These are phyloP conservation scores for Tulasnella sp. DNA, from an alignment of 768 basidiomycete genomes.

Conservation along the genomic window DNA sequence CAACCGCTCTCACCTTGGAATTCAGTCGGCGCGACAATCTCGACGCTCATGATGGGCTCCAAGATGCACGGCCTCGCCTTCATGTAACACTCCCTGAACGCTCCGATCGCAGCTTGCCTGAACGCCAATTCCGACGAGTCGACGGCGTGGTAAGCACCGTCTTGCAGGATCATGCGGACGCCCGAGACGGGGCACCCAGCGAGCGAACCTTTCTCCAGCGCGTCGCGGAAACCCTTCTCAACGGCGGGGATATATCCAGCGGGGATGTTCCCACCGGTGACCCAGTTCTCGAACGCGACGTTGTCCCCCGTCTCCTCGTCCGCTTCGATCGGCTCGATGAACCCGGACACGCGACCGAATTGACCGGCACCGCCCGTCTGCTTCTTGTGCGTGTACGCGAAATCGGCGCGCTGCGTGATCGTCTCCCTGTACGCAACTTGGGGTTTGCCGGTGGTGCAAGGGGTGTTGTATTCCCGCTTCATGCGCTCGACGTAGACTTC, in stretches of 20 bases:
- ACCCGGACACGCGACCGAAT: constrained; percentile 85
- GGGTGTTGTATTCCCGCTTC: constrained; percentile 92
- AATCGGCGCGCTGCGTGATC: constrained; percentile 68
- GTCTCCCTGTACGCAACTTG: constrained; percentile 96
- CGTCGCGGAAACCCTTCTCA: constrained; percentile 96
- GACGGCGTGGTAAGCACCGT: constrained; percentile 85
- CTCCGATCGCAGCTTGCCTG: constrained; percentile 78
- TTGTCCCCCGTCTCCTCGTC: constrained; percentile 72
- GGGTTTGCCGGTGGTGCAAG: constrained; percentile 89
- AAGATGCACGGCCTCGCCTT: constrained; percentile 69
- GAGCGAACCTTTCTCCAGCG: constrained; percentile 79
- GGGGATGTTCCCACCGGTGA: constrained; percentile 90
- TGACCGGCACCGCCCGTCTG: constrained; percentile 97
- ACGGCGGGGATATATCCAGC: constrained; percentile 86
- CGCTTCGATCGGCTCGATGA: constrained; percentile 78
- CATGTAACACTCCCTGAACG: constrained; percentile 82
- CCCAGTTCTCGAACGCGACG: constrained; percentile 68
- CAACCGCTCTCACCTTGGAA: constrained; percentile 65
- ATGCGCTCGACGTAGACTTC: constrained; percentile 99
- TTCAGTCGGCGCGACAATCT: constrained; percentile 89
- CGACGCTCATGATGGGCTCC: constrained; percentile 98
- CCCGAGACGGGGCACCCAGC: constrained; percentile 83
- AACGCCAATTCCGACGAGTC: constrained; percentile 97
- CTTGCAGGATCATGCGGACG: constrained; percentile 75
- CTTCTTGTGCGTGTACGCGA: constrained; percentile 93